Base-by-base conservation (phyloP, 2,329 filamentous ascomycete species). In the Penicillium paneum region DNA sequence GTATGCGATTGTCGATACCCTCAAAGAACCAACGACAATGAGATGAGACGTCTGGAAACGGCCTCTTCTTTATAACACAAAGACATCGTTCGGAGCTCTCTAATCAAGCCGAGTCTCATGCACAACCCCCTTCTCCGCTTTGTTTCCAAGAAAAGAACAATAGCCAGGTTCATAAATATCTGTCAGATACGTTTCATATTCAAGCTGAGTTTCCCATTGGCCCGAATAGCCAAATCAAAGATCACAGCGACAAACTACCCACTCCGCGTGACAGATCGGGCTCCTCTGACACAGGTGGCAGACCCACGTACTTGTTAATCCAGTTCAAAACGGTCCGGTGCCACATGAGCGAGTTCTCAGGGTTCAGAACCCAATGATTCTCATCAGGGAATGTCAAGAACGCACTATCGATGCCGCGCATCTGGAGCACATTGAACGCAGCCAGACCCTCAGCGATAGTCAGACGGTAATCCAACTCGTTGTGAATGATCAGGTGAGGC, bases 281-380 rank as follows among this genome's bases (percentile, higher is more conserved):
- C 35, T 73, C 65, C 10, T 71, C 68, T 4, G 69, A 67, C 47
- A 78, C 74, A n/a, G 74, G 68, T 24, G 77, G 73, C 53, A 85
- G 63, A 1, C 82, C 83, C 2, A 78, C 79, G 66, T 83, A 79
- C 58, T 78, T 78, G 67, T 85, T 85, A 62, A 88, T 84, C 85
- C 89, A 97, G 52, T 84, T 84, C 29, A 97, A 69, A 15, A 97
- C 91, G 54, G 91, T 89, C 52, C 83, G 83, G 67, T 97, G 91
- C 94, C 94, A 97, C 19, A 95, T 81, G 17, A 97, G 76, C 3
- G 86, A 89, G 71, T 97, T 97, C 74, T 97, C 93, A 0, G 88
- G 90, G 70, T 96, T 96, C 50, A 96, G 69, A 4, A 97, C 91
- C 90, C 90, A 88, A 64, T 89, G 86, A 47, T 86, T 84, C 72